Base-by-base conservation (phyloP, 1,284 basidiomycete species). In the Rhodotorula sp. region DNA sequence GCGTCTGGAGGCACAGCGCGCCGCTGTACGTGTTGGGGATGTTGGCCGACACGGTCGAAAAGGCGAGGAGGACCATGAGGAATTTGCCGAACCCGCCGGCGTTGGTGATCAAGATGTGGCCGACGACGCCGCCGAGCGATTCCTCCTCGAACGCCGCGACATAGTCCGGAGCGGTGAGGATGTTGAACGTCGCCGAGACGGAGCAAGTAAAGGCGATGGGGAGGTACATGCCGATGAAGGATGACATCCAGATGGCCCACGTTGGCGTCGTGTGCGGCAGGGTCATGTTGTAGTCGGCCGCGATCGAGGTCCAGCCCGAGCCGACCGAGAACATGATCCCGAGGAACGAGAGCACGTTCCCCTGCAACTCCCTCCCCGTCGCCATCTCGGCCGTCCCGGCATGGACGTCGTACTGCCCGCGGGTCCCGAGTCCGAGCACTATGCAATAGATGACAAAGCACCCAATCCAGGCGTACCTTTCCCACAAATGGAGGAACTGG, bases 381-480 rank as follows among this genome's bases (percentile, higher is more conserved):
- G 84, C 85, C 78, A 88, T 85, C 0, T 81, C 65, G 0, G 83
- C 62, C 47, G 83, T 83, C 69, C 87, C 85, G 0, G 84, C 82
- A 59, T 82, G 81, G 6, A 85, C 79, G 48, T 87, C 83, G 67
- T 84, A 85, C 2, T 87, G 85, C 0, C 85, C 86, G 20, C 84
- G 82, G 23, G 84, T 83, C 1, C 86, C 87, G 3, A 88, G 80
- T 23, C 86, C 88, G 59, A 80, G 80, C 65, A 84, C 80, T 76
- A 87, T 85, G 71, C 48, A 68, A 29, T 65, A 87, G 77, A 87
- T 84, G 78, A 87, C 81, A 67, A 86, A 80, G 48, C 85, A 83
- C 39, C 85, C 79, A 16, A 87, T 83, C 88, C 88, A 90, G 14
- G 87, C 85, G 71, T 86, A 88, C 20, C 87, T 84, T 74, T 89